Percentiles rank a stretch among this genome's conserved stretches.
phyloP scores from a whole-genome alignment of 805 yeast genomes.

The Ogataea nakhonphanomensis region DNA sequence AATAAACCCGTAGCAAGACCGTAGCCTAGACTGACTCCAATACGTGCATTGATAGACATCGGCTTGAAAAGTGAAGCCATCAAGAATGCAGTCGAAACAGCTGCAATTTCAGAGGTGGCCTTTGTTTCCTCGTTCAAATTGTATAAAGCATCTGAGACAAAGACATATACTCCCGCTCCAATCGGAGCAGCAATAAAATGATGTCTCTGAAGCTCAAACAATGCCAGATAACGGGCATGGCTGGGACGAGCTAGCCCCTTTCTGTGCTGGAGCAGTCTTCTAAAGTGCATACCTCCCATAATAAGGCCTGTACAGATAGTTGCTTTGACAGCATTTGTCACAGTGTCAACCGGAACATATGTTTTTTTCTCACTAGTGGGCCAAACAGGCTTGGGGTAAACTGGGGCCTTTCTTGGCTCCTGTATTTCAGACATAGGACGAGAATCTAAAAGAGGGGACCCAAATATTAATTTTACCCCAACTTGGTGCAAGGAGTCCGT shows the following conservation, averaged over 20 bases:
- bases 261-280: slow-evolving; percentile 35
- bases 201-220: slow-evolving; percentile 29
- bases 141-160: slow-evolving; percentile 30
- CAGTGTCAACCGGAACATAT: slow-evolving; percentile 31
- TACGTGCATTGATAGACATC: slow-evolving; percentile 34
- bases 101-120: slow-evolving; percentile 29
- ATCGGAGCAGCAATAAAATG: slow-evolving; percentile 35
- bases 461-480: slow-evolving; percentile 2
- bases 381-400: slow-evolving; percentile 31
- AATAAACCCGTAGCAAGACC: slow-evolving; percentile 44
- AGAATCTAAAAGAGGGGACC: slow-evolving; percentile 6
- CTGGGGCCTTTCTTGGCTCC: slow-evolving; percentile 11
- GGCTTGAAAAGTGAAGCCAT: slow-evolving; percentile 25
- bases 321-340: slow-evolving; percentile 28
- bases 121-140: slow-evolving; percentile 31
- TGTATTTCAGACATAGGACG: slow-evolving; percentile 1
- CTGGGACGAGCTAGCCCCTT: slow-evolving; percentile 39
- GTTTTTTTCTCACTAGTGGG: slow-evolving; percentile 16
- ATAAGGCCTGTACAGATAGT: slow-evolving; percentile 30
- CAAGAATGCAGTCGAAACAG: slow-evolving; percentile 20
- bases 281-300: slow-evolving; percentile 35
- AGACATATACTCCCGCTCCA: slow-evolving; percentile 32
- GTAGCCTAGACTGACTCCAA: slow-evolving; percentile 45
- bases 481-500: slow-evolving; percentile 1
- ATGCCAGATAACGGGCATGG: slow-evolving; percentile 30